Conservation (phyloP, 2,329 filamentous ascomycete genomes). For the Macroventuria anomochaeta region DNA sequence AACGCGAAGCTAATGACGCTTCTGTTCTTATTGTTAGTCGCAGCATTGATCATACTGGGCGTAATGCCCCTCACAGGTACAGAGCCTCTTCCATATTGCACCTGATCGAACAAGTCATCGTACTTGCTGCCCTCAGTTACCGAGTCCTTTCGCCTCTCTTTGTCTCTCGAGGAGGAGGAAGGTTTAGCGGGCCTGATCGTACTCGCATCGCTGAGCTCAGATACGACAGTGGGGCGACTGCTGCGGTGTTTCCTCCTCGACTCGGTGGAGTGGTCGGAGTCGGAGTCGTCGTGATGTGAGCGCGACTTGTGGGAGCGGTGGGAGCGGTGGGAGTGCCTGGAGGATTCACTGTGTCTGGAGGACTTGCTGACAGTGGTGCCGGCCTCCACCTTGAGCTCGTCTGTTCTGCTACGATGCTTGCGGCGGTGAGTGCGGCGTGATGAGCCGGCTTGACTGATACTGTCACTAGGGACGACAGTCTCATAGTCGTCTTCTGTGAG, state of each 20-base stretch:
- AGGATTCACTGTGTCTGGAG: conserved; percentile 33
- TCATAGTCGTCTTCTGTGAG: conserved; percentile 48
- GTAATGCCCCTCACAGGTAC: conserved; percentile 47
- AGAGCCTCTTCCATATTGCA: conserved; percentile 40
- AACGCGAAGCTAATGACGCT: conserved; percentile 45
- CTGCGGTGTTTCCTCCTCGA: conserved; percentile 28
- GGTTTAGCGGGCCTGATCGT: conserved; percentile 40
- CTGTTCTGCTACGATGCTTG: conserved; percentile 30
- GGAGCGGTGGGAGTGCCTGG: conserved; percentile 31
- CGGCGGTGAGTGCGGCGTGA: conserved; percentile 39
- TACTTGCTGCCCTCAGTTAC: conserved; percentile 36
- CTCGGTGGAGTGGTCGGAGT: conserved; percentile 29
- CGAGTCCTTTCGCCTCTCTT: conserved; percentile 40
- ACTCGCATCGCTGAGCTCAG: conserved; percentile 45
- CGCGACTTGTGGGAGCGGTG: conserved; percentile 36
- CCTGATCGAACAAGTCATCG: conserved; percentile 37
- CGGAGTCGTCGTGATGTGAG: conserved; percentile 12
- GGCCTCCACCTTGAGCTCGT: conserved; percentile 20
- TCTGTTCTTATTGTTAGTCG: conserved; percentile 43
- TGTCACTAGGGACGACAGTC: conserved; percentile 57
- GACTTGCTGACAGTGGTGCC: conserved; percentile 38
- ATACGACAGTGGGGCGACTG: conserved; percentile 31
- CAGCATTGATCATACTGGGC: conserved; percentile 46
- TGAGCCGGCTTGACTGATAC: conserved; percentile 52
- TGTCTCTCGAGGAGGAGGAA: conserved; percentile 17